A percentile compares a stretch with the other conserved stretches of the same genome.
phyloP scores from a whole-genome alignment of 2,329 filamentous ascomycete genomes.

The Epichloe bromicola region DNA sequence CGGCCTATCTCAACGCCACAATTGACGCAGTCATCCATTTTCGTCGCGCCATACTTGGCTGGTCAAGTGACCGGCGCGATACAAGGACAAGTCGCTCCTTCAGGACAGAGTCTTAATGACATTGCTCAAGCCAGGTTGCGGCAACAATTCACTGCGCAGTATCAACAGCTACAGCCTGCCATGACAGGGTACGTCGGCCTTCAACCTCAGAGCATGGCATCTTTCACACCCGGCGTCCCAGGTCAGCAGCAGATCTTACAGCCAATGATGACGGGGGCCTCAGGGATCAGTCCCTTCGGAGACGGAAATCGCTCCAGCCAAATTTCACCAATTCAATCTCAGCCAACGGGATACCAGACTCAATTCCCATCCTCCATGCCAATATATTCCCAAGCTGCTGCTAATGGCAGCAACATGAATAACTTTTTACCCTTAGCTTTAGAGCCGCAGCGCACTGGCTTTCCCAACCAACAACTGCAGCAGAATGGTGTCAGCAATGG shows the following conservation, averaged over 20 bases:
- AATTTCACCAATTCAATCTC: constrained; percentile 40
- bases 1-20: constrained; percentile 81
- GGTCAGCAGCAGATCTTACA: constrained; percentile 26
- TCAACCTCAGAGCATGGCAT: constrained; percentile 24
- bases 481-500: constrained; percentile 37
- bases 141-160: constrained; percentile 41
- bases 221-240: constrained; percentile 22
- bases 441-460: constrained; percentile 46
- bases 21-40: constrained; percentile 60
- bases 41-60: constrained; percentile 62
- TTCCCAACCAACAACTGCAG: constrained; percentile 35
- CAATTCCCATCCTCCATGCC: constrained; percentile 18
- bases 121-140: constrained; percentile 54
- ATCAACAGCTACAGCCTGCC: constrained; percentile 29
- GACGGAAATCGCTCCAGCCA: constrained; percentile 26
- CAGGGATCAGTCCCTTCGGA: constrained; percentile 26
- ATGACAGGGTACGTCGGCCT: constrained; percentile 23
- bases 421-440: constrained; percentile 44
- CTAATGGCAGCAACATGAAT: constrained; percentile 35
- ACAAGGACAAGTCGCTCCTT: constrained; percentile 51
- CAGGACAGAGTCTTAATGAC: constrained; percentile 66
- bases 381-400: constrained; percentile 35
- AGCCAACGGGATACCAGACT: constrained; percentile 49
- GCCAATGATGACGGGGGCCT: constrained; percentile 36
- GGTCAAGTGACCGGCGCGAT: constrained; percentile 68